These are phyloP conservation scores for Breviolum minutum DNA, from an alignment of 73 alveolate species.

Conservation along the genomic window DNA sequence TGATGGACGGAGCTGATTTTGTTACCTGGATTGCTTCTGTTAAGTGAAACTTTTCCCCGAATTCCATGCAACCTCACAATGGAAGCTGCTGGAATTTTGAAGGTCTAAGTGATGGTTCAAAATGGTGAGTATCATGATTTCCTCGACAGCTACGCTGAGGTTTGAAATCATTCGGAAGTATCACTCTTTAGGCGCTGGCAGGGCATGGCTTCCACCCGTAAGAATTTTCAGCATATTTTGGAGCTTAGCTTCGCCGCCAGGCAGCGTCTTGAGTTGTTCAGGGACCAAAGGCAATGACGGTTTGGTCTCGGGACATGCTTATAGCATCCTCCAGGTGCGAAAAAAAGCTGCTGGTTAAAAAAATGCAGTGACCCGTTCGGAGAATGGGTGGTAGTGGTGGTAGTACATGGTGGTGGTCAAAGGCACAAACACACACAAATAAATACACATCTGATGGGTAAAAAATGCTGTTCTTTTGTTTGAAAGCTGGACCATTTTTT, in stretches of 20 bases:
- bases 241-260: background rate
- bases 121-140: background rate
- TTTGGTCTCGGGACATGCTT: constrained; percentile 68
- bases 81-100: background rate
- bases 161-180: constrained; percentile 85
- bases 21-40: no score
- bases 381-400: no score
- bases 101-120: background rate
- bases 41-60: no score
- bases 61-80: no score
- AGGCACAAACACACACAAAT: no score
- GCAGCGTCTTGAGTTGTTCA: constrained; percentile 38
- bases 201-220: background rate
- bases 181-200: constrained; percentile 34
- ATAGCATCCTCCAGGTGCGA: constrained; percentile 71
- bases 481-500: no score
- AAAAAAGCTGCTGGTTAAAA: constrained; percentile 35
- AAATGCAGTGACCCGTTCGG: background rate
- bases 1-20: background rate
- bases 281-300: constrained; percentile 81
- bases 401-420: no score
- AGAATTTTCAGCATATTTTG: background rate
- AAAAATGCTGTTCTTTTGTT: no score
- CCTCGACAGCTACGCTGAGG: background rate
- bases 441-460: no score